Evolutionary conservation across 2,329 filamentous ascomycete species (phyloP), one percentile per base, ranked within the genome.

Genomic region (Diaporthe vexans): DNA sequence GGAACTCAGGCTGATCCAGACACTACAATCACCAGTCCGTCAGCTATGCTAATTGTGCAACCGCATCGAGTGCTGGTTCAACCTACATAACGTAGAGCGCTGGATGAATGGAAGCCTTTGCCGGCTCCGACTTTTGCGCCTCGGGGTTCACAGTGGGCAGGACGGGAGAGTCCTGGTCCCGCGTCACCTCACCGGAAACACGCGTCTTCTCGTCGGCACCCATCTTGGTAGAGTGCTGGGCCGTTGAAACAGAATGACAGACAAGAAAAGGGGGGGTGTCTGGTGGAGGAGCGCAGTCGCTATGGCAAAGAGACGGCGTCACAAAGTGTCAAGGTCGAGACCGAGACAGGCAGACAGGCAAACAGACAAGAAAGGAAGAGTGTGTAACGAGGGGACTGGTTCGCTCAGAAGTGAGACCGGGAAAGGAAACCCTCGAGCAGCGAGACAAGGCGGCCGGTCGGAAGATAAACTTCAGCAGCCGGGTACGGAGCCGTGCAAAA

Each of bases 1-100:
- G 57, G 95, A 98, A 81, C 94, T 97, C 83, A 98, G 89, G 75
- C 92, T 88, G 82, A 99, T 98, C 97, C 97, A 99, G 79, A 92
- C 88, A 80, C 95, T 98, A 84, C 56, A 78, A 33, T 13, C n/a
- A 51, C 21, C 13, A 35, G 26, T 13, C 35, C 19, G 52, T 48
- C 21, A 46, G 48, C 56, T 46, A 48, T 48, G 52, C 29, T 67
- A 54, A 21, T 35, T 54, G 21, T 26, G 29, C 33, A 24, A 24
- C 11, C 43, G 56, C 57, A 17, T n/a, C 63, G 29, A 11, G 33
- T 33, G 19, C n/a, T 43, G 29, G 48, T 59, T 72, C 46, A 61
- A 86, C 89, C 82, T 84, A 91, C 91, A 89, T 85, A 46, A 98
- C 94, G 85, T 98, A 98, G 84, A 97, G 86, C n/a, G 93, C 91